Evolutionary conservation across 495 filamentous ascomycete genomes (phyloP).

Genomic region (Hypoxylon intermedium): DNA sequence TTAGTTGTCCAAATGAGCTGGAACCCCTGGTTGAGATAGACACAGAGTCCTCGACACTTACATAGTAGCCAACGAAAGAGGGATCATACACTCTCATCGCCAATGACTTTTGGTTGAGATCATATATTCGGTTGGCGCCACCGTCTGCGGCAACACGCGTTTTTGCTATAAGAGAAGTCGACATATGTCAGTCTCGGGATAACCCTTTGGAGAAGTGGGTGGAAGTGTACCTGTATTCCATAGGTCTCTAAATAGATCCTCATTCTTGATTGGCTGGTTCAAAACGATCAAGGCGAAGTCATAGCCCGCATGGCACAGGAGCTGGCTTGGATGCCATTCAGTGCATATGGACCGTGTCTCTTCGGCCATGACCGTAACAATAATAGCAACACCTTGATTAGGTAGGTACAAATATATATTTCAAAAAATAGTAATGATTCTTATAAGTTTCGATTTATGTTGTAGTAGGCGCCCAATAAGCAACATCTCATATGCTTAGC

Average conservation of each 20-base stretch:
- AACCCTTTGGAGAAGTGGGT: neutral
- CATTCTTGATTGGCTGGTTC: slow-evolving; percentile 72
- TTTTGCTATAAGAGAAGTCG: slow-evolving; percentile 52
- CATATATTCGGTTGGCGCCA: slow-evolving; percentile 81
- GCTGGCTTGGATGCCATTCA: slow-evolving; percentile 43
- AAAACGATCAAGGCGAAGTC: slow-evolving; percentile 70
- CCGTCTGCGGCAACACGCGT: slow-evolving; percentile 84
- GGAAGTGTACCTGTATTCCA: slow-evolving; percentile 64
- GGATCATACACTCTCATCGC: neutral
- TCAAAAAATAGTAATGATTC: too few relatives aligned
- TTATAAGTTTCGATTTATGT: too few relatives aligned
- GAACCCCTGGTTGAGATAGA: neutral
- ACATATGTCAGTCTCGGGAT: neutral
- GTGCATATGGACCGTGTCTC: slow-evolving; percentile 2
- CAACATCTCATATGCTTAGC: too few relatives aligned
- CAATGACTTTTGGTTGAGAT: slow-evolving; percentile 49
- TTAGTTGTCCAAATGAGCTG: neutral
- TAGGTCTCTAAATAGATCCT: slow-evolving; percentile 54
- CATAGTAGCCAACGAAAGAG: slow-evolving; percentile 11
- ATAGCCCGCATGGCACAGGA: slow-evolving; percentile 26
- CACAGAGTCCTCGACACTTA: slow-evolving; percentile 3
- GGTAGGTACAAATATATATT: neutral
- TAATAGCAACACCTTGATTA: neutral
- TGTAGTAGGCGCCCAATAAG: too few relatives aligned
- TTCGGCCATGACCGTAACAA: slow-evolving; percentile 9